phyloP scores from a whole-genome alignment of 345 rosid genomes.

The Eucalyptus fibrosa region DNA sequence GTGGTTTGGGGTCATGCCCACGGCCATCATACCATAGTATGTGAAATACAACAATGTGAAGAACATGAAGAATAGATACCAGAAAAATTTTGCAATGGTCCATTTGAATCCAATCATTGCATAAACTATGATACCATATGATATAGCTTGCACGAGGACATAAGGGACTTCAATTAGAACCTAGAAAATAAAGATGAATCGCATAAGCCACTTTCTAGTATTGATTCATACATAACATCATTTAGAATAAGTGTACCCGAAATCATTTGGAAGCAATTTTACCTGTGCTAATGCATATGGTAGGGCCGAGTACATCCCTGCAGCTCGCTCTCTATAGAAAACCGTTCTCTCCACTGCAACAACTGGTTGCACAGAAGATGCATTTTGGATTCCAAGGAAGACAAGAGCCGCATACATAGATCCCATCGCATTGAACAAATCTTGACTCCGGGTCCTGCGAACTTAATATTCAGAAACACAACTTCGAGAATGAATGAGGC shows the following conservation, averaged over 20 bases:
- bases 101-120: constrained; percentile 33
- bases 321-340: constrained; percentile 35
- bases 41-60: constrained; percentile 35
- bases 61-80: constrained; percentile 33
- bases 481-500: neutral
- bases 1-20: constrained; percentile 29
- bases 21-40: constrained; percentile 32
- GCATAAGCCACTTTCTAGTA: neutral
- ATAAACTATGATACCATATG: constrained; percentile 15
- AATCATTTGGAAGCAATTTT: neutral
- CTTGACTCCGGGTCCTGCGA: constrained; percentile 4
- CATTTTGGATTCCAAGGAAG: constrained; percentile 23
- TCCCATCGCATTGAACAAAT: constrained; percentile 21
- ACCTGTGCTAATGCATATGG: constrained; percentile 46
- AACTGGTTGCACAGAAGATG: constrained; percentile 18
- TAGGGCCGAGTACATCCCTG: constrained; percentile 42
- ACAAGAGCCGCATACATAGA: constrained; percentile 29
- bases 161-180: constrained; percentile 27
- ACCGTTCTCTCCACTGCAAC: constrained; percentile 31
- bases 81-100: constrained; percentile 21
- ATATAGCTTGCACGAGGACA: constrained; percentile 9
- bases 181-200: neutral
- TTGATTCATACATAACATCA: neutral
- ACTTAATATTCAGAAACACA: neutral
- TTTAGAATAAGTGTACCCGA: neutral